A percentile compares a stretch with the other conserved stretches of the same genome.
phyloP scores from a whole-genome alignment of 2,329 filamentous ascomycete genomes.

The Cladophialophora yegresii region DNA sequence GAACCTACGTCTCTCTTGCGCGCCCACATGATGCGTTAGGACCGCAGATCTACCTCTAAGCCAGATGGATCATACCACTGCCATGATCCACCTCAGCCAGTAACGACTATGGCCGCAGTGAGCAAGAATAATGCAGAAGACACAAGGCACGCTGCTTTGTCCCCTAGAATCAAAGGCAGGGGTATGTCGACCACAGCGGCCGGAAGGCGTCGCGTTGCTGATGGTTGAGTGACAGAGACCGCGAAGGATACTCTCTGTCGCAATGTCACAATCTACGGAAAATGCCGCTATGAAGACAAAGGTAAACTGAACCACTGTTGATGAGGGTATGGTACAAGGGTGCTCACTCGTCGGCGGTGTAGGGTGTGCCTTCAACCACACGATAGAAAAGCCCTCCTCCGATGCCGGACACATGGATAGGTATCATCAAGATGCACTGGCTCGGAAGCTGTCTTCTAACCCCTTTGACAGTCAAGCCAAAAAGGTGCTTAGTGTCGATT shows the following conservation, averaged over 20 bases:
- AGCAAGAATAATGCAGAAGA: slow-evolving; percentile 50
- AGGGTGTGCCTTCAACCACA: slow-evolving; percentile 85
- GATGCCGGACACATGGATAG: slow-evolving; percentile 44
- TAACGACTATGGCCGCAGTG: slow-evolving; percentile 46
- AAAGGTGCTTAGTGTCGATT: slow-evolving; percentile 81
- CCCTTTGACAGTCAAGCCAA: slow-evolving; percentile 26
- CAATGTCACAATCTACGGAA: slow-evolving; percentile 90
- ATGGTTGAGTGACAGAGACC: slow-evolving; percentile 57
- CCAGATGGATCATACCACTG: slow-evolving; percentile 28
- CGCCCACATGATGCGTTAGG: slow-evolving; percentile 1
- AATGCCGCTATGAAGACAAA: slow-evolving; percentile 88
- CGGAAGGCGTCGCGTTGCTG: slow-evolving; percentile 13
- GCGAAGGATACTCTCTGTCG: slow-evolving; percentile 85
- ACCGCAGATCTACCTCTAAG: slow-evolving; percentile 11
- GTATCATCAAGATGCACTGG: slow-evolving; percentile 17
- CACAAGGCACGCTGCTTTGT: slow-evolving; percentile 48
- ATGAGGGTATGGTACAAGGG: not conserved
- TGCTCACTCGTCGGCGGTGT: slow-evolving; percentile 21
- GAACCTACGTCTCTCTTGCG: not conserved
- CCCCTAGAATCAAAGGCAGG: slow-evolving; percentile 53
- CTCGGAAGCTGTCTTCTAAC: slow-evolving; percentile 2
- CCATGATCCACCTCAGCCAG: slow-evolving; percentile 24
- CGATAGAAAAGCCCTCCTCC: slow-evolving; percentile 38
- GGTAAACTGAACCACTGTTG: slow-evolving; percentile 48
- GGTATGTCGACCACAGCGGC: slow-evolving; percentile 42